Evolutionary conservation across 2,329 filamentous ascomycete genomes (phyloP).

Genomic region (Helminthosporium solani): DNA sequence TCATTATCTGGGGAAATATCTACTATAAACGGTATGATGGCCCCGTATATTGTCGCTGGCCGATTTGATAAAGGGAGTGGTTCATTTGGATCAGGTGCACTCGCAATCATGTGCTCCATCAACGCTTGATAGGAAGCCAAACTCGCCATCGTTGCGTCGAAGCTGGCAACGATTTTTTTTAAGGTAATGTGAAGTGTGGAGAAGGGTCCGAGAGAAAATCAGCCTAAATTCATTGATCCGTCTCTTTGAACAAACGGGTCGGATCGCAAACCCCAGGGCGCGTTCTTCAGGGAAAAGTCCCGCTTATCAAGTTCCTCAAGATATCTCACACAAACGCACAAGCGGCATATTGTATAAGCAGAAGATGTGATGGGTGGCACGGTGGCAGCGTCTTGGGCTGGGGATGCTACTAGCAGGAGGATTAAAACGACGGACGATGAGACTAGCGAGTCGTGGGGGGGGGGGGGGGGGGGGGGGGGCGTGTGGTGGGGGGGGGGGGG

Average conservation of each 20-base stretch:
- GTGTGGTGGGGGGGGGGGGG: no score
- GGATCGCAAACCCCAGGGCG: neutral
- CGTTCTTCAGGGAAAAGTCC: neutral
- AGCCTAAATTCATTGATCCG: neutral
- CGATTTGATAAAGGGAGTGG: constrained; percentile 29
- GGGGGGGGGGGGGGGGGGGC: neutral
- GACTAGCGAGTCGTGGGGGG: neutral
- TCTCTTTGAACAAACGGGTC: neutral
- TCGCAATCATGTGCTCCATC: constrained; percentile 17
- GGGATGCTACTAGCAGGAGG: neutral
- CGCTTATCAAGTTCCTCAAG: neutral
- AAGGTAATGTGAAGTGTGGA: no score
- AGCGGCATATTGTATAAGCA: no score
- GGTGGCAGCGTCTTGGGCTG: neutral
- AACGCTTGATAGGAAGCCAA: constrained; percentile 22
- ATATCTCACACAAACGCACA: neutral
- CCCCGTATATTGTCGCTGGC: constrained; percentile 26
- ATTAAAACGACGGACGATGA: neutral
- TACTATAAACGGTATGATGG: constrained; percentile 27
- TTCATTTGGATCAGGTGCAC: constrained; percentile 31
- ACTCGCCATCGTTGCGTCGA: neutral
- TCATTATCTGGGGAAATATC: neutral
- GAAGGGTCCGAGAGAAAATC: no score
- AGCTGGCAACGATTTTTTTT: neutral
- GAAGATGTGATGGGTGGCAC: neutral